Conservation (phyloP, 2,329 filamentous ascomycete genomes). For the Aureobasidium sp. region DNA sequence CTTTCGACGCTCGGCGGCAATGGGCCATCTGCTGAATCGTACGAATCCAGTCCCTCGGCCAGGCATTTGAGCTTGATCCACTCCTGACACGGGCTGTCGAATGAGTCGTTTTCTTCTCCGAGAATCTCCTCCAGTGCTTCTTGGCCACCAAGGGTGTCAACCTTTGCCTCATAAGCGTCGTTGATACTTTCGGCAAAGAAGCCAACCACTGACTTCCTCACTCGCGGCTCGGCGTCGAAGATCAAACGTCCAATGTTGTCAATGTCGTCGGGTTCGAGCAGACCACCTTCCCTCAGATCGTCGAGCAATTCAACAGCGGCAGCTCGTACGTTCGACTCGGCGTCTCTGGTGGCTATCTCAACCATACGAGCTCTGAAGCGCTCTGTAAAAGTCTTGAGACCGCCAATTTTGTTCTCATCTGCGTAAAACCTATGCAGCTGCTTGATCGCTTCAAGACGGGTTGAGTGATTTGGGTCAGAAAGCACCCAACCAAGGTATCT, state of each 20-base stretch:
- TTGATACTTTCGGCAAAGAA: slow-evolving; percentile 88
- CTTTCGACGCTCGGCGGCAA: slow-evolving; percentile 44
- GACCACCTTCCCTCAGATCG: slow-evolving; percentile 70
- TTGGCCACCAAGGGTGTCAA: slow-evolving; percentile 78
- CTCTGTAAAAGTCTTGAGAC: slow-evolving; percentile 85
- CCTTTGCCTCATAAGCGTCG: slow-evolving; percentile 69
- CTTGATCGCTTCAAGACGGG: slow-evolving; percentile 77
- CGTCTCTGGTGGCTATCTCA: slow-evolving; percentile 85
- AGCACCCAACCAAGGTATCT: slow-evolving; percentile 94
- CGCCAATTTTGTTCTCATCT: slow-evolving; percentile 67
- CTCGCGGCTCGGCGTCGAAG: slow-evolving; percentile 76
- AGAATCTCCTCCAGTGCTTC: slow-evolving; percentile 71
- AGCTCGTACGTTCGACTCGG: slow-evolving; percentile 72
- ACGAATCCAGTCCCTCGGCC: slow-evolving; percentile 72
- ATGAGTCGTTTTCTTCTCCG: slow-evolving; percentile 63
- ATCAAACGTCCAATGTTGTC: slow-evolving; percentile 81
- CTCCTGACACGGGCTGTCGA: slow-evolving; percentile 55
- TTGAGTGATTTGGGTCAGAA: slow-evolving; percentile 68
- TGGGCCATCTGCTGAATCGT: slow-evolving; percentile 58
- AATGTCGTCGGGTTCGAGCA: slow-evolving; percentile 86
- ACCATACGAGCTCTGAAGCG: slow-evolving; percentile 79
- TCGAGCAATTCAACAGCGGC: slow-evolving; percentile 76
- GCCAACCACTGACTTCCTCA: slow-evolving; percentile 79
- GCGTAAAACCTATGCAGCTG: slow-evolving; percentile 76
- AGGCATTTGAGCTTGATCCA: slow-evolving; percentile 93